Evolutionary conservation across 2,329 filamentous ascomycete species (phyloP).

Genomic region (Rhytidhysteron rufulum): DNA sequence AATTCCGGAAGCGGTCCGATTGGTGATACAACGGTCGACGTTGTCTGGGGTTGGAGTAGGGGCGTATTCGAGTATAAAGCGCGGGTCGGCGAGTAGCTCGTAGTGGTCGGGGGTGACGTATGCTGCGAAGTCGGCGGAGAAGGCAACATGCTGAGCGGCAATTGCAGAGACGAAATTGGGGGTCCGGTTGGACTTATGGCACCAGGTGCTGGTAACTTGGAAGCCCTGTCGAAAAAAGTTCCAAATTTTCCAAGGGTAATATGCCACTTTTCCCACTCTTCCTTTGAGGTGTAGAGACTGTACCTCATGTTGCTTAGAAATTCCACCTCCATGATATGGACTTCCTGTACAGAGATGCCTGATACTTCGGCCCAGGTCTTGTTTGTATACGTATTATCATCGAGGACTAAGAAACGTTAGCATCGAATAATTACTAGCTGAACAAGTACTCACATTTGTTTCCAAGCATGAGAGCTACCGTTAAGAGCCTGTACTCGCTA

Average conservation of each 20-base stretch:
- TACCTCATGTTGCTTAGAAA: slow-evolving; percentile 99
- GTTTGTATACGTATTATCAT: slow-evolving; percentile 99
- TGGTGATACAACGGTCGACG: slow-evolving; percentile 42
- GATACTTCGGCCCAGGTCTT: slow-evolving; percentile 99
- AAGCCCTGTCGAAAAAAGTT: slow-evolving; percentile 74
- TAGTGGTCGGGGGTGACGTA: slow-evolving; percentile 46
- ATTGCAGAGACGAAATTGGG: slow-evolving; percentile 32
- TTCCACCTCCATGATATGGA: slow-evolving; percentile 99
- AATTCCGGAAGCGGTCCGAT: slow-evolving; percentile 41
- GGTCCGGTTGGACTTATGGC: slow-evolving; percentile 30
- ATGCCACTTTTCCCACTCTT: slow-evolving; percentile 87
- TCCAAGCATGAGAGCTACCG: slow-evolving; percentile 92
- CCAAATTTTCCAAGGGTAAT: slow-evolving; percentile 76
- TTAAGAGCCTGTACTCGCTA: slow-evolving; percentile 89
- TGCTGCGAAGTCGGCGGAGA: slow-evolving; percentile 51
- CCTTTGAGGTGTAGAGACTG: slow-evolving; percentile 78
- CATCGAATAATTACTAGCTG: slow-evolving; percentile 5
- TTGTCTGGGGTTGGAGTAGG: slow-evolving; percentile 35
- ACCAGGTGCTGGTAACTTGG: slow-evolving; percentile 42
- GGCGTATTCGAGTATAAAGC: slow-evolving; percentile 38
- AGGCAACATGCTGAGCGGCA: slow-evolving; percentile 43
- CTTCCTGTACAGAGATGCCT: slow-evolving; percentile 86
- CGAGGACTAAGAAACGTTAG: slow-evolving; percentile 59
- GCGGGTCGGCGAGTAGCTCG: slow-evolving; percentile 41
- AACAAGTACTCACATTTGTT: slow-evolving; percentile 73